A percentile compares a stretch with the other conserved stretches of the same genome.
phyloP scores from a whole-genome alignment of 257 asterid genomes.

The Datura wrightii region DNA sequence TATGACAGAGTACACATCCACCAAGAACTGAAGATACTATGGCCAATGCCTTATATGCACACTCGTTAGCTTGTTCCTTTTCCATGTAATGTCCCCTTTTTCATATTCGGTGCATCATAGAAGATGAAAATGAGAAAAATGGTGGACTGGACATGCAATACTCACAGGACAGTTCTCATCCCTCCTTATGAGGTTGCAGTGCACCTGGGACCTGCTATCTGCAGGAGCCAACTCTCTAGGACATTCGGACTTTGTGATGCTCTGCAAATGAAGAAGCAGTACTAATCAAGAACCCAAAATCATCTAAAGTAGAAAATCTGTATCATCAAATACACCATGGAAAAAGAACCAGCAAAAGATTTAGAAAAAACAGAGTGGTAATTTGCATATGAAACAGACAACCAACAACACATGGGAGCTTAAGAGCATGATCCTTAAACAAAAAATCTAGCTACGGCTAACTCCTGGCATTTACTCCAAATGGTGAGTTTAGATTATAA shows the following conservation, averaged over 20 bases:
- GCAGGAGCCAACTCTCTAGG: constrained; percentile 95
- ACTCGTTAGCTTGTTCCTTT: constrained; percentile 7
- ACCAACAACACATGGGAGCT: not conserved
- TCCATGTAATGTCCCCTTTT: not conserved
- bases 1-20: not conserved
- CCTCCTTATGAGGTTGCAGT: constrained; percentile 84
- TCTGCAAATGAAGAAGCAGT: constrained; percentile 54
- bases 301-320: not conserved
- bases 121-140: not conserved
- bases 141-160: constrained; percentile 28
- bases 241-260: constrained; percentile 84
- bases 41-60: not conserved
- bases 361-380: not conserved
- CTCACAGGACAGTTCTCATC: constrained; percentile 84
- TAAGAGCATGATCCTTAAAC: not conserved
- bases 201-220: constrained; percentile 72
- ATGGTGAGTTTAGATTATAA: not conserved
- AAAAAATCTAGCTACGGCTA: not conserved
- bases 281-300: not conserved
- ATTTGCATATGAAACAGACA: not conserved
- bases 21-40: not conserved
- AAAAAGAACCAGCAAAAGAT: not conserved
- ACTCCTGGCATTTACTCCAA: not conserved
- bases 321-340: constrained; percentile 11
- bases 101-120: constrained; percentile 1